Evolutionary conservation across 176 grass and related monocot genomes (phyloP).

Genomic region (barley (Hordeum vulgare)): MorexV3_pseudomolecules_assembly NC_058524.1:304079340-304079839

Average conservation of each 20-base stretch:
- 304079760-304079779: background rate
- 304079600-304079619: background rate
- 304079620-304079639: background rate
- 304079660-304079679: background rate
- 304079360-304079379: too few relatives aligned
- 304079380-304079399: constrained; percentile 46
- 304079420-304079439: constrained; percentile 8
- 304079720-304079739: background rate
- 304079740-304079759: background rate
- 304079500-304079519: background rate
- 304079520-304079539: constrained; percentile 1
- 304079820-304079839: background rate
- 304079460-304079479: background rate
- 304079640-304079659: background rate
- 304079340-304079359: too few relatives aligned
- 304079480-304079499: background rate
- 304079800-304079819: background rate
- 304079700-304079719: background rate
- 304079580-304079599: background rate
- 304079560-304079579: background rate
- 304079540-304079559: background rate
- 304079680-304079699: background rate
- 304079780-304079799: background rate
- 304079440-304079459: background rate
- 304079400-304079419: constrained; percentile 33